A percentile compares a stretch with the other conserved stretches of the same genome.
These are phyloP conservation scores for Microascus cirrosus DNA, from an alignment of 2,329 filamentous ascomycete genomes.

Conservation along the genomic window DNA sequence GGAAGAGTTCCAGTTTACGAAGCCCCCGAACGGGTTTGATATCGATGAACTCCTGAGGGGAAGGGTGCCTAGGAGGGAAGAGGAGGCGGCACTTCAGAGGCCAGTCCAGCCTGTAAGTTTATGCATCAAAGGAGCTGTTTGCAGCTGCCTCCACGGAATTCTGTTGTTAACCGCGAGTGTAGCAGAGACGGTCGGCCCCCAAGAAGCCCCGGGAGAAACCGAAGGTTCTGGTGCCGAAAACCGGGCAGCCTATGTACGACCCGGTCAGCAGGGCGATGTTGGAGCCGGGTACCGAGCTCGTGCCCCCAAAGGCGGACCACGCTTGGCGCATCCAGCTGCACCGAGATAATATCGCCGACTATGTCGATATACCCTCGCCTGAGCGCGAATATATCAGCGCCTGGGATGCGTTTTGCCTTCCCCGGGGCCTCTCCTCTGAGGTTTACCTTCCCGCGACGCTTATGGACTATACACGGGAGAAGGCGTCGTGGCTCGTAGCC, in stretches of 20 bases:
- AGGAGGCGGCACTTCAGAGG: neutral
- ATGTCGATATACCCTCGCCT: constrained; percentile 38
- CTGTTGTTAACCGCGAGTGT: neutral
- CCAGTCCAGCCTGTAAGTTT: neutral
- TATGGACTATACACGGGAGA: constrained; percentile 37
- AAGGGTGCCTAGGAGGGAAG: neutral
- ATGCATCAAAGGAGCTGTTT: neutral
- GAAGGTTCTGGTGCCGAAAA: constrained; percentile 34
- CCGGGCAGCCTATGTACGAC: constrained; percentile 43
- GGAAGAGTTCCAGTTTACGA: constrained; percentile 11
- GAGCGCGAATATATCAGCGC: constrained; percentile 49
- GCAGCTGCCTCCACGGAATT: neutral
- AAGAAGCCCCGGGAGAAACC: constrained; percentile 1
- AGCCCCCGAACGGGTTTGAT: neutral
- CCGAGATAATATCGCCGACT: constrained; percentile 44
- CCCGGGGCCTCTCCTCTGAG: constrained; percentile 36
- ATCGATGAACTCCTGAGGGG: neutral
- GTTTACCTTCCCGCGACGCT: constrained; percentile 41
- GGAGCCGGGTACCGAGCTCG: constrained; percentile 33
- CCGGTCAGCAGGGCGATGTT: constrained; percentile 42
- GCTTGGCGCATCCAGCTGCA: constrained; percentile 49
- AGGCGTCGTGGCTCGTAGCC: constrained; percentile 39
- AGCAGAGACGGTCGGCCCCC: neutral
- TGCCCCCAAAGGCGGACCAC: constrained; percentile 30
- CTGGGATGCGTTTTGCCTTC: constrained; percentile 45